Evolutionary conservation across 2,329 filamentous ascomycete species (phyloP).

Genomic region (Dactylellina haptotyla): DNA sequence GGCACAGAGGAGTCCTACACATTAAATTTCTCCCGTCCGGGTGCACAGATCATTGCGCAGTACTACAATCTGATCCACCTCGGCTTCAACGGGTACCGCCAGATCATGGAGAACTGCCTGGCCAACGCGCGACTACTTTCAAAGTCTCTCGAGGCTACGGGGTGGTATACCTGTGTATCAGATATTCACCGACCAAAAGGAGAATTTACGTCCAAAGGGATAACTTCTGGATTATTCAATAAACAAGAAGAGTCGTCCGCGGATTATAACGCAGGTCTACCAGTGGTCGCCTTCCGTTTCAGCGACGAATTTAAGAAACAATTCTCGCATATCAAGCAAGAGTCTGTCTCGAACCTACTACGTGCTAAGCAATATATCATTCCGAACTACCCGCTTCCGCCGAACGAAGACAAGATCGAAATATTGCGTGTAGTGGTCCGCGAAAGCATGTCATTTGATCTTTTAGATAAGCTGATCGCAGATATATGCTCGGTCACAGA

Average conservation of each 20-base stretch:
- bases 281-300: conserved; percentile 75
- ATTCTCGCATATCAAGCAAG: conserved; percentile 73
- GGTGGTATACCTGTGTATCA: conserved; percentile 73
- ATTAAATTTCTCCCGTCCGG: conserved; percentile 77
- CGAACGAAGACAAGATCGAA: conserved; percentile 70
- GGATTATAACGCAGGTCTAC: conserved; percentile 72
- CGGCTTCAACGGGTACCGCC: conserved; percentile 72
- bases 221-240: conserved; percentile 31
- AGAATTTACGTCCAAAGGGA: conserved; percentile 33
- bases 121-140: conserved; percentile 73
- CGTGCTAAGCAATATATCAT: conserved; percentile 76
- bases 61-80: conserved; percentile 79
- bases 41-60: conserved; percentile 75
- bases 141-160: conserved; percentile 72
- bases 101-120: conserved; percentile 74
- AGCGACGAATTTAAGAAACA: conserved; percentile 70
- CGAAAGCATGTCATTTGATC: conserved; percentile 74
- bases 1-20: conserved; percentile 77
- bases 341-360: conserved; percentile 70
- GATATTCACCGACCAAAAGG: conserved; percentile 72
- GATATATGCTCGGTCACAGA: conserved; percentile 72
- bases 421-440: conserved; percentile 75
- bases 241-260: conserved; percentile 59
- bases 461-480: conserved; percentile 71
- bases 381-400: conserved; percentile 75